Conservation (phyloP, 2,329 filamentous ascomycete genomes). For the Scytalidium lignicola region DNA sequence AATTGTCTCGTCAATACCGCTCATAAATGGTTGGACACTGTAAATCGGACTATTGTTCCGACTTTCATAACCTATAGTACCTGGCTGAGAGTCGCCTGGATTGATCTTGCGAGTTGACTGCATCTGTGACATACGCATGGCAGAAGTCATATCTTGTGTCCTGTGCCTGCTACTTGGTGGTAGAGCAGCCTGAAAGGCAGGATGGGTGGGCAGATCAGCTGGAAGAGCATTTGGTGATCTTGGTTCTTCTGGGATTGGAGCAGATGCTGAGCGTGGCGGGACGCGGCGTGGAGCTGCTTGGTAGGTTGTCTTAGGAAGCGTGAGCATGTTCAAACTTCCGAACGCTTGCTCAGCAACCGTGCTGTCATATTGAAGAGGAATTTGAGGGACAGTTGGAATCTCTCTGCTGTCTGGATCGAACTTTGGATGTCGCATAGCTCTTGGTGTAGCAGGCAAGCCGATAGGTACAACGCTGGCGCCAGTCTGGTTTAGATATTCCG, state of each 20-base stretch:
- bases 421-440: slow-evolving; percentile 79
- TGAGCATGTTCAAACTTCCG: slow-evolving; percentile 21
- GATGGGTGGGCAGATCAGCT: slow-evolving; percentile 32
- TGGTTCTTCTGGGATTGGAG: slow-evolving; percentile 44
- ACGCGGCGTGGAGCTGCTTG: slow-evolving; percentile 41
- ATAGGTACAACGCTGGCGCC: slow-evolving; percentile 46
- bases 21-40: slow-evolving; percentile 30
- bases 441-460: slow-evolving; percentile 84
- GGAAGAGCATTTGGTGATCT: slow-evolving; percentile 24
- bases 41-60: slow-evolving; percentile 23
- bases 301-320: slow-evolving; percentile 28
- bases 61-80: slow-evolving; percentile 25
- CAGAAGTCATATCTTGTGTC: slow-evolving; percentile 15
- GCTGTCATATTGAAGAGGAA: slow-evolving; percentile 41
- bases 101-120: slow-evolving; percentile 24
- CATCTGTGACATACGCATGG: slow-evolving; percentile 10
- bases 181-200: slow-evolving; percentile 34
- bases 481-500: slow-evolving; percentile 38
- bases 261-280: slow-evolving; percentile 56
- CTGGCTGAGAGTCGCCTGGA: slow-evolving; percentile 24
- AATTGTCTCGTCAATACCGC: slow-evolving; percentile 42
- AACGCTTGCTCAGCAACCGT: background rate
- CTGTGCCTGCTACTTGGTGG: slow-evolving; percentile 28
- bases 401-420: slow-evolving; percentile 54
- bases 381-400: slow-evolving; percentile 51